Evolutionary conservation across 2,329 filamentous ascomycete species (phyloP), one percentile per base, ranked within the genome.

Genomic region (Xylaria sp.): DNA sequence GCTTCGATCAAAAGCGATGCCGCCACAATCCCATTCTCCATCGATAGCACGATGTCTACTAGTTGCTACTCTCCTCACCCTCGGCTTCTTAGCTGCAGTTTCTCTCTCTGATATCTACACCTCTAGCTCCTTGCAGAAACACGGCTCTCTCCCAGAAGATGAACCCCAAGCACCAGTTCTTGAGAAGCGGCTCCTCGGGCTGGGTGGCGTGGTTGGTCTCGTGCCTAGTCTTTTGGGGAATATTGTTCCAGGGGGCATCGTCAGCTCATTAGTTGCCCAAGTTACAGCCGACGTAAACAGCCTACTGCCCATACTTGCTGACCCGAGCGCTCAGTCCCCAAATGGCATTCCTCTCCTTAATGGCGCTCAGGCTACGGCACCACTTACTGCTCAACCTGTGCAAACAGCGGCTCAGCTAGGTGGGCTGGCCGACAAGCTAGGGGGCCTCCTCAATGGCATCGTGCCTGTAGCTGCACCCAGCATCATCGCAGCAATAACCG

Each of bases 401-500:
- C 62, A 70, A 18, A 74, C 69, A 13, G 65, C 54, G 5, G 71
- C 70, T 32, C 68, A 70, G 18, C 44, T 72, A 34, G 68, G 58
- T 10, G 59, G 32, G 8, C 66, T 74, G 20, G 70, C 68, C 10
- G 66, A 68, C 57, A 70, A 70, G 20, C 62, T 76, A 5, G 70
- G 66, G 2, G 65, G 54, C 52, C 61, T 76, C 39, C 71, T 76
- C 54, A 67, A 69, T 55, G 59, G 58, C 3, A 15, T 68, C n/a
- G 18, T 68, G 9, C 70, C 74, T 23, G 63, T 66, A 5, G 70
- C 56, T 48, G 71, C 72, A 32, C 55, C 73, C 13, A 68, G 70
- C 46, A 72, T 75, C 51, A 72, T 76, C 44, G 58, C 65, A 23
- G 61, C 62, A 23, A 69, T 72, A 50, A 76, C 74, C 4, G 51